Evolutionary conservation across 352 stramenopile species (phyloP), one percentile per base, ranked within the genome.

Genomic region (Globisporangium cystogenes): DNA sequence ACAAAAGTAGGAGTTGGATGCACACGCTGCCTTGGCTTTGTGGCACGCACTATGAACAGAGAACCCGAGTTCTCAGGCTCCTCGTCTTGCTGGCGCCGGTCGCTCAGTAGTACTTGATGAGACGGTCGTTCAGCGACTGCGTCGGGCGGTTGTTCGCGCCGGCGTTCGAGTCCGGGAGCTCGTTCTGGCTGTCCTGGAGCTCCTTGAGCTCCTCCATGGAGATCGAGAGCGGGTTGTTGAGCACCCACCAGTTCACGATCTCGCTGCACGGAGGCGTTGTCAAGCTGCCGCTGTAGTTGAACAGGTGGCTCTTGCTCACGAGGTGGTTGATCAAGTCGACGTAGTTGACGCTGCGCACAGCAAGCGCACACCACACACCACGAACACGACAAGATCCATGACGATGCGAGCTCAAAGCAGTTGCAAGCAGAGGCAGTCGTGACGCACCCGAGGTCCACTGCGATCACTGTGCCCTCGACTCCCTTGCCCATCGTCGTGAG

Each of bases 201-300:
- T 64, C 59, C 14, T 46, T 31, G 10, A 81, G 67, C 53, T 82
- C 70, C 5, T 36, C 18, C 0, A 53, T 26, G 0, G 69, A 79
- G 43, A 87, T 71, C 33, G 59, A 68, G 40, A 87, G 55, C 18
- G 74, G 70, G 23, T 59, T 67, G 51, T 74, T 49, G 47, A 86
- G 63, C 23, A 88, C 70, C 72, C 74, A 88, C 77, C 77, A 88
- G 57, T 85, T 66, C 2, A 70, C 77, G 52, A 57, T 79, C 56
- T 86, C 77, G 50, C 65, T 59, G 42, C 77, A 88, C 12, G 37
- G 49, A 0, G 77, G 74, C 2, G 70, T 83, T 15, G 74, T 88
- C 8, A 85, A 59, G 27, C 77, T 86, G 37, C 77, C 77, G 4
- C 65, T 57, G 68, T 88, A 88, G 63, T 88, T 88, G 62, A 86